phyloP scores from a whole-genome alignment of 164 flowering plant genomes.

The Aristolochia fimbriata region DNA sequence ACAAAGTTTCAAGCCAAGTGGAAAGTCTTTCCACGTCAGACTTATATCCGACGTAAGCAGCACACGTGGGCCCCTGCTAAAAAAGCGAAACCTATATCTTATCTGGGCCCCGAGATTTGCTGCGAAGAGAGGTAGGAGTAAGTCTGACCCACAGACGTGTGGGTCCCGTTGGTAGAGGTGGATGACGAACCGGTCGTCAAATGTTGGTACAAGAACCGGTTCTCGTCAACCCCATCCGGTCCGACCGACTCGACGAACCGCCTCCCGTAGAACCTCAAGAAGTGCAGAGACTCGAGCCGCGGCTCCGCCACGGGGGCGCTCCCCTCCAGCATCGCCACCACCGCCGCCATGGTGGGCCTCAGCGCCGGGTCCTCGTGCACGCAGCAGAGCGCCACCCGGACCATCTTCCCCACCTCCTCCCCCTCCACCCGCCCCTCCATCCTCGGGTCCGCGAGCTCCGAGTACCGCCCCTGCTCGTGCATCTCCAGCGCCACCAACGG shows the following conservation, averaged over 20 bases:
- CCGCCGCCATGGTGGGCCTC: slow-evolving; percentile 66
- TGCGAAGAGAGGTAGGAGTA: slow-evolving; percentile 10
- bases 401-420: slow-evolving; percentile 63
- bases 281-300: slow-evolving; percentile 13
- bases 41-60: no score
- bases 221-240: not conserved
- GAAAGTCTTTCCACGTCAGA: no score
- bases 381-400: slow-evolving; percentile 76
- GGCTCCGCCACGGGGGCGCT: slow-evolving; percentile 5
- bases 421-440: slow-evolving; percentile 50
- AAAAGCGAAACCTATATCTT: not conserved
- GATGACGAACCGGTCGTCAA: not conserved
- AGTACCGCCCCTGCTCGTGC: slow-evolving; percentile 71
- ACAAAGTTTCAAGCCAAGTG: no score
- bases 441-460: slow-evolving; percentile 70
- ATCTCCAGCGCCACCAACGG: slow-evolving; percentile 72
- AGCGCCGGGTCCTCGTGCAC: slow-evolving; percentile 75
- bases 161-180: not conserved
- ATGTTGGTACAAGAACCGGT: not conserved
- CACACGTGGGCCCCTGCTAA: no score
- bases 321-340: slow-evolving; percentile 75
- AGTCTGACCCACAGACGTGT: not conserved
- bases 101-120: slow-evolving; percentile 14
- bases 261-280: slow-evolving; percentile 13
- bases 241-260: slow-evolving; percentile 3